Evolutionary conservation across 306 rosid species (phyloP), one percentile per base, ranked within the genome.

Genomic region (Trifolium dubium): DNA sequence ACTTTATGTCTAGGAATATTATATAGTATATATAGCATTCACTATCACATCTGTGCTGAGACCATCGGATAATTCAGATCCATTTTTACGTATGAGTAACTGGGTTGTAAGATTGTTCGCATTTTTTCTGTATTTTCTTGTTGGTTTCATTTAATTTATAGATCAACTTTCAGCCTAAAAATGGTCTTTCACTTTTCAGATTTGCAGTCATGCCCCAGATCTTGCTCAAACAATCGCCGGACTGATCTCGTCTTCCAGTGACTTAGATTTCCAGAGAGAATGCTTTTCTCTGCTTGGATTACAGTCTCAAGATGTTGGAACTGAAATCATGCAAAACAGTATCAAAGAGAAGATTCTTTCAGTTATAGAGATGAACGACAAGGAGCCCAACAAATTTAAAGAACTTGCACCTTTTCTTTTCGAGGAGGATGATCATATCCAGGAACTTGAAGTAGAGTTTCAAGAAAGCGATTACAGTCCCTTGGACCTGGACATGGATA

Each of bases 171-270:
- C 29, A 12, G 50, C 23, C 2, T 44, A 15, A 17, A 41, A 50
- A 46, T 53, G 77, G 55, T 73, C 59, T 67, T 73, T 54, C 31
- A 75, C 72, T 76, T 56, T 56, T 61, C 95, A 92, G 99, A 88
- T 92, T 77, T 37, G 90, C 46, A 76, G 82, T 76, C 82, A 83
- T 79, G 97, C 93, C 39, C 95, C 95, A 50, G 97, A 89, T 83
- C 95, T 94, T 10, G 96, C 97, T 15, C 86, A 83, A 85, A 74
- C 95, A 51, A 89, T 94, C 73, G 84, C 96, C 62, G 97, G 99
- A 79, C 81, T 92, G 73, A 84, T 94, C 74, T 63, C 85, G 77
- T 82, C 91, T 72, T 92, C 99, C 50, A 64, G 71, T 18, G 97
- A 92, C 89, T 64, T 71, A 43, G 80, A 81, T 72, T 94, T 92